Conservation (phyloP, 2,329 filamentous ascomycete genomes). For the Claviceps sp. region DNA sequence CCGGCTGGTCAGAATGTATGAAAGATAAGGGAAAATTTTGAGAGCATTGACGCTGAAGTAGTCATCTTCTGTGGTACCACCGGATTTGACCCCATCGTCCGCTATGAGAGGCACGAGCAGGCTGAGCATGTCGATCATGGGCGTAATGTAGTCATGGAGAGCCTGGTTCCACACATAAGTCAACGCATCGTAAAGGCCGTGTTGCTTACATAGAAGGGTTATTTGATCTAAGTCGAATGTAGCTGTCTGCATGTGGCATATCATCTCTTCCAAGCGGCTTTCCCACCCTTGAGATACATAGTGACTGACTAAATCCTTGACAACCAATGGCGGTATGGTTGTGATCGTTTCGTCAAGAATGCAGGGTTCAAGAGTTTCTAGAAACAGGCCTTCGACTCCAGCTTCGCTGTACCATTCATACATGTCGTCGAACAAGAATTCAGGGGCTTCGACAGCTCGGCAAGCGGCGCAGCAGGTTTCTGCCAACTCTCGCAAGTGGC, state of each 20-base stretch:
- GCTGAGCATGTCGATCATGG: slow-evolving; percentile 67
- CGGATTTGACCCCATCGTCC: slow-evolving; percentile 38
- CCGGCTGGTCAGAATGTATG: slow-evolving; percentile 78
- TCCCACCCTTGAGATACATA: slow-evolving; percentile 67
- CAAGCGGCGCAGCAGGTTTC: slow-evolving; percentile 77
- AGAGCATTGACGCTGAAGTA: slow-evolving; percentile 57
- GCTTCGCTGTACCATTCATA: slow-evolving; percentile 83
- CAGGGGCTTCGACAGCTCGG: slow-evolving; percentile 59
- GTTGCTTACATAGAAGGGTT: slow-evolving; percentile 78
- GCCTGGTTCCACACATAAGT: slow-evolving; percentile 96
- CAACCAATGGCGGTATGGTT: slow-evolving; percentile 63
- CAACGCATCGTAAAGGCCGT: slow-evolving; percentile 85
- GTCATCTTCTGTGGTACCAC: slow-evolving; percentile 45
- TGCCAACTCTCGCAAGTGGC: slow-evolving; percentile 62
- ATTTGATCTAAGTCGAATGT: slow-evolving; percentile 93
- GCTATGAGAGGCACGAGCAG: slow-evolving; percentile 50
- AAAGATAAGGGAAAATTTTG: slow-evolving; percentile 91
- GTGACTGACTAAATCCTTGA: slow-evolving; percentile 75
- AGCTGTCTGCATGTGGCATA: slow-evolving; percentile 80
- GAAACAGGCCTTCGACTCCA: slow-evolving; percentile 59
- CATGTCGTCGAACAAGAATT: slow-evolving; percentile 82
- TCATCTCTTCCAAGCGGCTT: slow-evolving; percentile 76
- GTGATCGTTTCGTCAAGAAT: slow-evolving; percentile 68
- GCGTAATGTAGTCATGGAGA: slow-evolving; percentile 78
- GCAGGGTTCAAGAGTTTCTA: slow-evolving; percentile 79